A percentile compares a stretch with the other conserved stretches of the same genome.
These are phyloP conservation scores for Fennellomyces sp. DNA, from an alignment of 371 early-diverging fungal genomes.

Conservation along the genomic window DNA sequence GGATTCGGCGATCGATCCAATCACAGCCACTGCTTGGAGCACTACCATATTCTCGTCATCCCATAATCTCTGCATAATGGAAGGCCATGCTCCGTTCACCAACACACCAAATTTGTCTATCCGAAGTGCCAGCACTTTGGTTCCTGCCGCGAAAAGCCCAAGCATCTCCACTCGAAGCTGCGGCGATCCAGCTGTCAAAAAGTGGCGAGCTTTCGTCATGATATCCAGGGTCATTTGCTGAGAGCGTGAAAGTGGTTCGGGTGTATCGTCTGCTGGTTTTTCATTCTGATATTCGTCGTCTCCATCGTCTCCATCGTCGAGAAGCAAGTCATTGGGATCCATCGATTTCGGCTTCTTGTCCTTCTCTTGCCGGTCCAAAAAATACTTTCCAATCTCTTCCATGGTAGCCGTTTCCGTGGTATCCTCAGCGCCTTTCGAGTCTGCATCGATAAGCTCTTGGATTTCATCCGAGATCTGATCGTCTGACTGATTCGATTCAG, in stretches of 20 bases:
- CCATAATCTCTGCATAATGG: slow-evolving; percentile 44
- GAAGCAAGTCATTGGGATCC: slow-evolving; percentile 4
- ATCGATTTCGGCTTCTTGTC: slow-evolving; percentile 19
- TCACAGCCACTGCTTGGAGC: slow-evolving; percentile 43
- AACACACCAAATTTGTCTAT: slow-evolving; percentile 47
- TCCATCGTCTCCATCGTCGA: slow-evolving; percentile 5
- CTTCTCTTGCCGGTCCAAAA: slow-evolving; percentile 37
- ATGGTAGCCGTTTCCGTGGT: slow-evolving; percentile 20
- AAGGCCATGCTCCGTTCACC: slow-evolving; percentile 60
- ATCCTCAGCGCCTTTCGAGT: not conserved
- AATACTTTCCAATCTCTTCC: slow-evolving; percentile 52
- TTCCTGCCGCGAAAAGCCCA: slow-evolving; percentile 35
- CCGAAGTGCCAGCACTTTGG: slow-evolving; percentile 30
- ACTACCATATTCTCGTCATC: slow-evolving; percentile 57
- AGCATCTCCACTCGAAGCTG: slow-evolving; percentile 53
- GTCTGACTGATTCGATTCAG: not conserved
- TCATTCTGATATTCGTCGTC: slow-evolving; percentile 6
- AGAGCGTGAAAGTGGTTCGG: slow-evolving; percentile 29
- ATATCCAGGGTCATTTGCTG: slow-evolving; percentile 41
- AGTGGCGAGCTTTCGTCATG: slow-evolving; percentile 48
- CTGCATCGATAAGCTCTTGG: slow-evolving; percentile 18
- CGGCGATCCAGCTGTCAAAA: slow-evolving; percentile 55
- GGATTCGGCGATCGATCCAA: slow-evolving; percentile 31
- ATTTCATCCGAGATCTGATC: slow-evolving; percentile 27
- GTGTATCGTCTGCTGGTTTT: slow-evolving; percentile 8